Conservation (phyloP, 306 rosid species). For the Cucurbita moschata region DNA sequence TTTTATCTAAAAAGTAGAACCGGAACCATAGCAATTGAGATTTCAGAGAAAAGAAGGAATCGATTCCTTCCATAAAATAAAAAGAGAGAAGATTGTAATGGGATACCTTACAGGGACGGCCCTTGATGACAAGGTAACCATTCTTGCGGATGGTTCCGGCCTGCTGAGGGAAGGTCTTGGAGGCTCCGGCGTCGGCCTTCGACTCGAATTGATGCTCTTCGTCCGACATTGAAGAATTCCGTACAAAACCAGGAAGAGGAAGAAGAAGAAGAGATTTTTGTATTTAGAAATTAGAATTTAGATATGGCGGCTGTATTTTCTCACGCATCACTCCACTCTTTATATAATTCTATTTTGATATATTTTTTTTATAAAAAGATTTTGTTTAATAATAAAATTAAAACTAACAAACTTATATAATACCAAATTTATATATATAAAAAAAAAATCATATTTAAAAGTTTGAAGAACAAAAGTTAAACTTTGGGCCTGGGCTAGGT, state of each 20-base stretch:
- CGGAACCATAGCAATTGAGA: too few species aligned
- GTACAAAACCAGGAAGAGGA: too few species aligned
- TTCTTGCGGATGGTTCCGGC: conserved; percentile 9
- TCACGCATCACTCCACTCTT: not conserved
- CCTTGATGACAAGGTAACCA: conserved; percentile 7
- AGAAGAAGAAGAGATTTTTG: not conserved
- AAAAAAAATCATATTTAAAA: too few species aligned
- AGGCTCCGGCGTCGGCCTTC: conserved; percentile 8
- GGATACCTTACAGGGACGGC: conserved; percentile 3
- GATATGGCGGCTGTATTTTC: not conserved
- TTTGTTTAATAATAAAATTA: too few species aligned
- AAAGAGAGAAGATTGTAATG: not conserved
- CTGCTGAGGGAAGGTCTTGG: conserved; percentile 7
- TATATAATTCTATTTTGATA: too few species aligned
- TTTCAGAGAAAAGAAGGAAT: too few species aligned
- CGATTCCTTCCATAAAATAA: too few species aligned
- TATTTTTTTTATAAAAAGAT: not conserved
- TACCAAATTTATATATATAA: too few species aligned
- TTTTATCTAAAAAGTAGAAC: not conserved
- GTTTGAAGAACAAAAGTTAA: too few species aligned
- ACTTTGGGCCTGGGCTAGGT: too few species aligned
- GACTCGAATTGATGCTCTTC: conserved; percentile 7
- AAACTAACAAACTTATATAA: too few species aligned
- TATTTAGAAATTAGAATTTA: not conserved
- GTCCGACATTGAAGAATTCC: not conserved